Conservation (phyloP, 441 rosid species). For the Populus hybrid region DNA sequence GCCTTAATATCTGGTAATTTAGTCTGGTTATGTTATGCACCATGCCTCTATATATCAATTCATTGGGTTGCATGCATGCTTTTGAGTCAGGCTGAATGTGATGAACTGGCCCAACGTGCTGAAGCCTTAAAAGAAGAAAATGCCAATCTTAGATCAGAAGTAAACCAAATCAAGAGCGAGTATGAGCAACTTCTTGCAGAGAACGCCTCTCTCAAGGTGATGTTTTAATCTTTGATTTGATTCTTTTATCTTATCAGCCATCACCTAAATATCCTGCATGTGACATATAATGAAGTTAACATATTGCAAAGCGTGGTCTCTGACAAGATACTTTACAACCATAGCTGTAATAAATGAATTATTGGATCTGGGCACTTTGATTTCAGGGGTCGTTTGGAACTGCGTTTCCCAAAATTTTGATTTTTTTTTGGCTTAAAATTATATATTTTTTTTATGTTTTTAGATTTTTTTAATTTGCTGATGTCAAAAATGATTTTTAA, state of each 20-base stretch:
- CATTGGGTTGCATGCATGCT: constrained; percentile 13
- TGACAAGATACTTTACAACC: background rate
- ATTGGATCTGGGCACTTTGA: background rate
- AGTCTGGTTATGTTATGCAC: background rate
- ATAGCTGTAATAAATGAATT: background rate
- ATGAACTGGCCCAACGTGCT: constrained; percentile 87
- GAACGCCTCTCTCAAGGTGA: constrained; percentile 74
- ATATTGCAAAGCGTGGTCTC: background rate
- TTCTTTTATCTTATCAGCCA: background rate
- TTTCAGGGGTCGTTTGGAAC: background rate
- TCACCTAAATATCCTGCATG: background rate
- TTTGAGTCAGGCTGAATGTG: constrained; percentile 82
- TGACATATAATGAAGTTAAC: background rate
- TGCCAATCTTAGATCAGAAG: constrained; percentile 70
- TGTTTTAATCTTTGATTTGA: constrained; percentile 10
- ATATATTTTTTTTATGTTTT: no score
- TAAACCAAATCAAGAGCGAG: constrained; percentile 65
- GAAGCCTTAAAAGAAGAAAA: constrained; percentile 83
- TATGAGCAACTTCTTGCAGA: constrained; percentile 72
- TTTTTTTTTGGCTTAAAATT: no score
- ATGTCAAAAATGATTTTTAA: no score
- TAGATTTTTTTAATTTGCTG: no score
- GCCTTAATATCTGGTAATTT: constrained; percentile 5
- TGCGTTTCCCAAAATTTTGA: no score
- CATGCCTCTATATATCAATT: constrained; percentile 17